Conservation (phyloP, 805 yeast species). For the Yarrowia osloensis region DNA sequence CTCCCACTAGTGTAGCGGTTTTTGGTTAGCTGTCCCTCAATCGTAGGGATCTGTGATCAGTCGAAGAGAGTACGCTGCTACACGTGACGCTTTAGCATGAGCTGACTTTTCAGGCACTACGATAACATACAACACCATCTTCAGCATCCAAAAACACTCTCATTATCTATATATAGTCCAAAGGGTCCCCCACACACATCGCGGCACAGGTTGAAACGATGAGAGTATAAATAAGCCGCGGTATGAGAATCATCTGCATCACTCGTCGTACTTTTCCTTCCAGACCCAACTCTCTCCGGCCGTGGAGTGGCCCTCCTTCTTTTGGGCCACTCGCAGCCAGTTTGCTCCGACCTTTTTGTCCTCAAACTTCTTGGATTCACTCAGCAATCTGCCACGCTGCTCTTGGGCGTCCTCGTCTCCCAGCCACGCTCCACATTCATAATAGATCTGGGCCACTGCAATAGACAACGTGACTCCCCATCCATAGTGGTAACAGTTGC, state of each 20-base stretch:
- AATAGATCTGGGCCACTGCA: slow-evolving; percentile 12
- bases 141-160: no score
- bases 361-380: slow-evolving; percentile 7
- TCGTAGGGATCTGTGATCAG: no score
- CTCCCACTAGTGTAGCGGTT: no score
- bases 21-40: no score
- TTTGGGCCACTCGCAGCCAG: slow-evolving; percentile 20
- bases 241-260: no score
- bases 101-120: no score
- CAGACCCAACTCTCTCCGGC: slow-evolving; percentile 29
- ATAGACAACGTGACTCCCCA: background rate
- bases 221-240: background rate
- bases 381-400: slow-evolving; percentile 10
- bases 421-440: slow-evolving; percentile 14
- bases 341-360: slow-evolving; percentile 15
- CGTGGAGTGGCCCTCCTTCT: slow-evolving; percentile 13
- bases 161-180: no score
- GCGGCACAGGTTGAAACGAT: background rate
- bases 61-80: no score
- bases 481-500: slow-evolving; percentile 19
- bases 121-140: no score
- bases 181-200: no score
- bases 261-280: slow-evolving; percentile 24
- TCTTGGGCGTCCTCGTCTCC: slow-evolving; percentile 29
- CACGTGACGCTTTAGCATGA: no score